phyloP scores from a whole-genome alignment of 2,329 filamentous ascomycete species.

The Madurella fahalii region DNA sequence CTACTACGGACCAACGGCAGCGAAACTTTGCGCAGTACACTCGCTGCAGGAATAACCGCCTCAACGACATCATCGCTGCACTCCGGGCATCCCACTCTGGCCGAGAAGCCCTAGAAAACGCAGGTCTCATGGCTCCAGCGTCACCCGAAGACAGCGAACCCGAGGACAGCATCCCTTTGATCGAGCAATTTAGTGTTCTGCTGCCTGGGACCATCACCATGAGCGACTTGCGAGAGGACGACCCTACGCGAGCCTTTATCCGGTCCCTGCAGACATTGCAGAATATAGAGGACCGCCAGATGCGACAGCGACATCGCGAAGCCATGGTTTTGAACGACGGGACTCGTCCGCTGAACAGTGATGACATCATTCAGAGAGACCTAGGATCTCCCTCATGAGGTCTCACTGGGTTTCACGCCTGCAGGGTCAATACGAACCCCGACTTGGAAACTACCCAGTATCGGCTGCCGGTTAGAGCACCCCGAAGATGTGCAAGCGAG shows the following conservation, averaged over 20 bases:
- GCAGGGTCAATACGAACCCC: not conserved
- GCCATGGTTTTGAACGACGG: slow-evolving; percentile 89
- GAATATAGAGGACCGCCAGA: slow-evolving; percentile 63
- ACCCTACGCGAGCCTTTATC: slow-evolving; percentile 30
- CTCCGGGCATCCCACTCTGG: slow-evolving; percentile 50
- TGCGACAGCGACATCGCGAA: slow-evolving; percentile 73
- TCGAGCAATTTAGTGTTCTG: slow-evolving; percentile 33
- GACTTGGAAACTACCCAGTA: too few relatives aligned
- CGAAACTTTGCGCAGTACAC: slow-evolving; percentile 52
- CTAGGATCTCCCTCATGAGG: slow-evolving; percentile 33
- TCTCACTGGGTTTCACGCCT: too few relatives aligned
- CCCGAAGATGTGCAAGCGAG: too few relatives aligned
- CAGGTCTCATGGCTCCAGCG: slow-evolving; percentile 41
- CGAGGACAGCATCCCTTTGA: slow-evolving; percentile 25
- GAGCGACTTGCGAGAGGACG: slow-evolving; percentile 29
- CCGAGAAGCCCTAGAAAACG: slow-evolving; percentile 47
- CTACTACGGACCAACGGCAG: slow-evolving; percentile 47
- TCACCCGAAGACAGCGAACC: slow-evolving; percentile 24
- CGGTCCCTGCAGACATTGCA: slow-evolving; percentile 43
- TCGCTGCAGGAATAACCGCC: slow-evolving; percentile 47
- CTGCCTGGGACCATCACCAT: slow-evolving; percentile 35
- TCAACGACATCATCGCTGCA: slow-evolving; percentile 49
- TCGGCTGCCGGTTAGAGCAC: too few relatives aligned
- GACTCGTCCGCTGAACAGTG: slow-evolving; percentile 66
- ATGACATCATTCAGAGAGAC: slow-evolving; percentile 73